These are phyloP conservation scores for Vicia sativa DNA, from an alignment of 306 rosid species.

Conservation along the genomic window DNA sequence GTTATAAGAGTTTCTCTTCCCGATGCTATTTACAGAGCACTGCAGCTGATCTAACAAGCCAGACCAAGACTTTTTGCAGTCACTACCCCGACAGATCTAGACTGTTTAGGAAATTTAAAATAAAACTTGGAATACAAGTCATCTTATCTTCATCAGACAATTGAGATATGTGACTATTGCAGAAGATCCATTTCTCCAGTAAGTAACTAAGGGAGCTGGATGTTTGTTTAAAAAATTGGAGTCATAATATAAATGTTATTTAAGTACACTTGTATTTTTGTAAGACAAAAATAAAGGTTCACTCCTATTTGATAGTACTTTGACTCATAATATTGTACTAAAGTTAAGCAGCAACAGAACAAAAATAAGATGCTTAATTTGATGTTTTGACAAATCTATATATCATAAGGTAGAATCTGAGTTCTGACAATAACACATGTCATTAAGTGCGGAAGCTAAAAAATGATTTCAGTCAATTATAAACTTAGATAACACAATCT, in stretches of 20 bases:
- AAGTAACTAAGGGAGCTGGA: neutral
- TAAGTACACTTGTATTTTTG: neutral
- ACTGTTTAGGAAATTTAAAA: neutral
- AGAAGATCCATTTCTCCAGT: neutral
- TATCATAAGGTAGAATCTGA: neutral
- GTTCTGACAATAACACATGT: conserved; percentile 17
- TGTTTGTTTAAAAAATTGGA: neutral
- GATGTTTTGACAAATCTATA: conserved; percentile 9
- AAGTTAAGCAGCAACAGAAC: neutral
- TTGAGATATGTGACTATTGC: neutral
- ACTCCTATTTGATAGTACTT: neutral
- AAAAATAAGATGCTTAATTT: conserved; percentile 19
- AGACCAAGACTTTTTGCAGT: neutral
- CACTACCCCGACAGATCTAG: neutral
- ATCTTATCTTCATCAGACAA: neutral
- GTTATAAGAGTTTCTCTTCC: neutral
- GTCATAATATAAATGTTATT: neutral
- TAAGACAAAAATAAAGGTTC: neutral
- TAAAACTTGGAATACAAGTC: neutral
- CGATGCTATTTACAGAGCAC: neutral
- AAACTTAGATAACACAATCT: conserved; percentile 4
- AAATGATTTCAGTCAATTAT: neutral
- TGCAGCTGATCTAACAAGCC: neutral
- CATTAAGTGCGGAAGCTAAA: conserved; percentile 4
- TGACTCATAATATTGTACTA: neutral